Evolutionary conservation across 805 yeast genomes (phyloP), one percentile per base, ranked within the genome.

Genomic region (Ogataea pilisensis): DNA sequence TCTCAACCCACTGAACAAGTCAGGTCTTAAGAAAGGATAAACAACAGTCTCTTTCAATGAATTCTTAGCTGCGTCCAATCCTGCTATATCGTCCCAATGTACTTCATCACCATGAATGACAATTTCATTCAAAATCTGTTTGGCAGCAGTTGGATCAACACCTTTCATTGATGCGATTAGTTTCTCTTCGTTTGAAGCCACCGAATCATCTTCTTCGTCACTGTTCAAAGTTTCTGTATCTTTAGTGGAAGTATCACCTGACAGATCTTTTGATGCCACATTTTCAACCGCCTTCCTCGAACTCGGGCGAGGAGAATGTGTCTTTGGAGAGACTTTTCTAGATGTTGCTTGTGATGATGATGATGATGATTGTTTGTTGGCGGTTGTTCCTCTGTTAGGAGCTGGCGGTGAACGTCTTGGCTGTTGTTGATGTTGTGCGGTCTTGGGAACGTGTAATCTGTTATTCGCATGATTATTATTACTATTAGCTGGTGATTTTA

Each of bases 1-100:
- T 51, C 97, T 72, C 39, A 91, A 66, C 0, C 97, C 98, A 44
- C 78, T 76, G 59, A 91, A 93, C 42, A 91, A 69, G 63, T 91
- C 98, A 0, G 98, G 99, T 38, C 98, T 73, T 49, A 93, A 64
- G 57, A 91, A 90, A 19, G 99, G 99, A 60, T 90, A 91, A 12
- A 91, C 97, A 4, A 93, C 96, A 0, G 97, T 86, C 60, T 91
- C 99, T 59, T 89, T 91, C 40, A 91, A 68, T 2, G 96, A 84
- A 48, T 75, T 76, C 57, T 91, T 93, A 3, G 97, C 96, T n/a
- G 73, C 71, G 39, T 84, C 91, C 24, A 93, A 65, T 1, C 99
- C 99, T 0, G 95, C 95, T 47, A 91, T 85, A 57, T 93, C 98
- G 38, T 84, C 91, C 98, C 98, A 93, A 51, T 76, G 81, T 2